phyloP scores from a whole-genome alignment of 78 protist genomes.

The Chrysochromulina parva region DNA sequence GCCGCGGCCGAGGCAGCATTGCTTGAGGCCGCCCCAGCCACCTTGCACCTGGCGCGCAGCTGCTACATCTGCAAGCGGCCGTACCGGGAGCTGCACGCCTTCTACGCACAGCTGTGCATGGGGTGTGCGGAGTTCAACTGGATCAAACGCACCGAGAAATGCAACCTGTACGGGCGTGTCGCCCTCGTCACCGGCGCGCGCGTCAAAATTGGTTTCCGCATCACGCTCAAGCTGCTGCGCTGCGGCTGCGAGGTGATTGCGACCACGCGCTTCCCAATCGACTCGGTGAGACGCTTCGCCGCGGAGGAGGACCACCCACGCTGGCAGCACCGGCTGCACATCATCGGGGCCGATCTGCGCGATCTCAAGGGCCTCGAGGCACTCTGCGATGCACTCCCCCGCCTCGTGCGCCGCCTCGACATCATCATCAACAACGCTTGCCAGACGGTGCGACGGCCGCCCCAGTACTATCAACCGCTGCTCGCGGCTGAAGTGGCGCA shows the following conservation, averaged over 20 bases:
- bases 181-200: slow-evolving; percentile 74
- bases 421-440: slow-evolving; percentile 76
- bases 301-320: slow-evolving; percentile 40
- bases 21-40: too few relatives aligned
- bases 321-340: slow-evolving; percentile 48
- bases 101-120: slow-evolving; percentile 64
- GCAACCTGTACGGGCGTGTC: slow-evolving; percentile 43
- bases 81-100: slow-evolving; percentile 45
- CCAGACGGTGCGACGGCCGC: slow-evolving; percentile 55
- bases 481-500: slow-evolving; percentile 45
- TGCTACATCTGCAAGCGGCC: slow-evolving; percentile 60
- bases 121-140: slow-evolving; percentile 65
- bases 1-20: too few relatives aligned
- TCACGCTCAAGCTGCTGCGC: slow-evolving; percentile 54
- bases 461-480: slow-evolving; percentile 38
- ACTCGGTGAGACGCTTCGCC: slow-evolving; percentile 58
- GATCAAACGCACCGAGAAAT: slow-evolving; percentile 31
- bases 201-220: slow-evolving; percentile 56
- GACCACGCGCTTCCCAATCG: slow-evolving; percentile 73
- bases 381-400: slow-evolving; percentile 7
- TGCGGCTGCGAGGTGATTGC: slow-evolving; percentile 63
- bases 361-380: slow-evolving; percentile 44
- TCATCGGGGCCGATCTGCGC: slow-evolving; percentile 46
- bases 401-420: slow-evolving; percentile 19
- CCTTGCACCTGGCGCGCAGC: neutral